These are phyloP conservation scores for Xylaria sp. DNA, from an alignment of 2,329 filamentous ascomycete species.

Conservation along the genomic window DNA sequence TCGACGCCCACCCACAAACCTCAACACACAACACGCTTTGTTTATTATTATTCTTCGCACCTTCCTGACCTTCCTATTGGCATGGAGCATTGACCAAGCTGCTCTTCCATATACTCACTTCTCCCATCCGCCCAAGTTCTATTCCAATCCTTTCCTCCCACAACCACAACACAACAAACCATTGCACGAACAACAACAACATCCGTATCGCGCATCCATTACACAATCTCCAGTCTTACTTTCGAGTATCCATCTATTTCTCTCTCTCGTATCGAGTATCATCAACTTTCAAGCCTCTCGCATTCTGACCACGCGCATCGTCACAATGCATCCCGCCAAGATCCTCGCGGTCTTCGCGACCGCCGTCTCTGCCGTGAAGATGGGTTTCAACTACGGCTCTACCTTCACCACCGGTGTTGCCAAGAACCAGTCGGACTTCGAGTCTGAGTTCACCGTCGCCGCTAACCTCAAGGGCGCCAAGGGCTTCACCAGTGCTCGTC, in stretches of 20 bases:
- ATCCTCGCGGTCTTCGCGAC: slow-evolving; percentile 35
- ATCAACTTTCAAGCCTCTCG: too few relatives aligned
- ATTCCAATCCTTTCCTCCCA: too few relatives aligned
- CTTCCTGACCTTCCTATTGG: neutral
- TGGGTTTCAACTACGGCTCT: slow-evolving; percentile 71
- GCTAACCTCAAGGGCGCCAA: slow-evolving; percentile 57
- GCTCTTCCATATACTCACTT: neutral
- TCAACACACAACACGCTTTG: neutral
- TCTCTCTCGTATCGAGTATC: neutral
- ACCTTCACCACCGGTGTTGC: slow-evolving; percentile 54
- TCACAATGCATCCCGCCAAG: slow-evolving; percentile 24
- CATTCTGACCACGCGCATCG: too few relatives aligned
- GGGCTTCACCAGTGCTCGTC: slow-evolving; percentile 63
- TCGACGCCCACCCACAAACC: too few relatives aligned
- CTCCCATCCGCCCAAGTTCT: neutral
- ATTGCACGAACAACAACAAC: neutral
- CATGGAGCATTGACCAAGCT: neutral
- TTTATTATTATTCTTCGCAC: neutral
- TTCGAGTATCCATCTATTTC: neutral
- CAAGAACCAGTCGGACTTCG: slow-evolving; percentile 61
- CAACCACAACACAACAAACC: too few relatives aligned
- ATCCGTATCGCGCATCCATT: neutral
- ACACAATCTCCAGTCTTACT: too few relatives aligned
- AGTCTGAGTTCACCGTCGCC: slow-evolving; percentile 63
- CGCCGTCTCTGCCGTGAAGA: slow-evolving; percentile 38